phyloP scores from a whole-genome alignment of 1,284 basidiomycete species.

The Ganoderma sinense region DNA sequence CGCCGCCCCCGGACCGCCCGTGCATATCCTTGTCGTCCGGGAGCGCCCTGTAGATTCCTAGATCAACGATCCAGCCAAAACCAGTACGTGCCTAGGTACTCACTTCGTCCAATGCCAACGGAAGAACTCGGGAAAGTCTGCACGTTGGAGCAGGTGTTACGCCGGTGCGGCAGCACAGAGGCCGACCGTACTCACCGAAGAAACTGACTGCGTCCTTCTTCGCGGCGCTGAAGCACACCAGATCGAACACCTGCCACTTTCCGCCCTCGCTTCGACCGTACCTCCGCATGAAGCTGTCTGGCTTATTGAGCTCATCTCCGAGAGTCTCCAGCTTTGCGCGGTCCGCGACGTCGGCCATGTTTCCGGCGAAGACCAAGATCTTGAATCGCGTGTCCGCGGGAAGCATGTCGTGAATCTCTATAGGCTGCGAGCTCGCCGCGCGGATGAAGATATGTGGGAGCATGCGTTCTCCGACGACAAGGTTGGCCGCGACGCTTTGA shows the following conservation, averaged over 20 bases:
- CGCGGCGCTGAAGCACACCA: slow-evolving; percentile 57
- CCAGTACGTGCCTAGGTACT: too few species aligned
- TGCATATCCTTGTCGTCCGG: slow-evolving; percentile 37
- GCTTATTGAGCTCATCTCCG: slow-evolving; percentile 50
- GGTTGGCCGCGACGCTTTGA: slow-evolving; percentile 53
- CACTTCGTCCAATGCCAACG: slow-evolving; percentile 3
- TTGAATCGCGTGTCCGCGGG: slow-evolving; percentile 77
- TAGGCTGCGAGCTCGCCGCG: slow-evolving; percentile 67
- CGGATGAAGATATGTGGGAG: slow-evolving; percentile 66
- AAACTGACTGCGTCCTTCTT: slow-evolving; percentile 56
- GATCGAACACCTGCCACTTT: slow-evolving; percentile 67
- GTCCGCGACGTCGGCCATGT: slow-evolving; percentile 50
- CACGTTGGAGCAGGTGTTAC: too few species aligned
- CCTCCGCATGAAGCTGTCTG: slow-evolving; percentile 47
- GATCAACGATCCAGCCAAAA: not conserved
- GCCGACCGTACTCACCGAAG: slow-evolving; percentile 32
- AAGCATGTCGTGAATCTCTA: slow-evolving; percentile 74
- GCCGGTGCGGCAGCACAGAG: not conserved
- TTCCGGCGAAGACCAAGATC: slow-evolving; percentile 52
- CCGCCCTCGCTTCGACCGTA: slow-evolving; percentile 27
- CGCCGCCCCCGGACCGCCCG: slow-evolving; percentile 43
- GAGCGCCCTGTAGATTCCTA: slow-evolving; percentile 33
- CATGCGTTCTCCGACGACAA: slow-evolving; percentile 67
- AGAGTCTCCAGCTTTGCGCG: slow-evolving; percentile 48
- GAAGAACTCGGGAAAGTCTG: slow-evolving; percentile 12